phyloP scores from a whole-genome alignment of 257 asterid genomes.

The Oldenlandia corymbosa region DNA sequence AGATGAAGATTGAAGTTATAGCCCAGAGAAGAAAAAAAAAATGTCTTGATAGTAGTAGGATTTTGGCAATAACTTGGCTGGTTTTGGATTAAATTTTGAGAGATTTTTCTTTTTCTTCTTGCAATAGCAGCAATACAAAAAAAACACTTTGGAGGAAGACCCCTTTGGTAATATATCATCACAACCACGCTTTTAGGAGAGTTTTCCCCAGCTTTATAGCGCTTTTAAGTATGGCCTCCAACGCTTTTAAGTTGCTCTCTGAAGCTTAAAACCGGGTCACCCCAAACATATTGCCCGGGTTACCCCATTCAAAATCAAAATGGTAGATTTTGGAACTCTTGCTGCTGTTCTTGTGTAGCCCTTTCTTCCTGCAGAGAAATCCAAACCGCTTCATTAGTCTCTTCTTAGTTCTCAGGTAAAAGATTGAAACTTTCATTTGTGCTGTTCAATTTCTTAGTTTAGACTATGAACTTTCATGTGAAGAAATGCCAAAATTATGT shows the following conservation, averaged over 20 bases:
- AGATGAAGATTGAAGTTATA: too few relatives aligned
- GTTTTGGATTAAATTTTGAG: background rate
- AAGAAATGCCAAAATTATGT: background rate
- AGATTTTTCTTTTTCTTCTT: background rate
- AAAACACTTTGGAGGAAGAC: background rate
- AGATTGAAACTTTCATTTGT: background rate
- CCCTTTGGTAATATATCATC: background rate
- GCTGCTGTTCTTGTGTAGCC: background rate
- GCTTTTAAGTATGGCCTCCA: too few relatives aligned
- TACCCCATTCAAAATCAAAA: background rate
- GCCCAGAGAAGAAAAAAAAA: background rate
- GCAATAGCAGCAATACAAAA: background rate
- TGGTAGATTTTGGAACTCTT: background rate
- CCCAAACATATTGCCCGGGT: background rate
- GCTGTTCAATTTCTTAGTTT: background rate
- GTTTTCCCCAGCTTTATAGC: too few relatives aligned
- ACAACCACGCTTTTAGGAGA: background rate
- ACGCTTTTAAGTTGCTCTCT: constrained; percentile 1
- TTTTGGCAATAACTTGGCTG: too few relatives aligned
- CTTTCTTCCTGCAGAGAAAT: background rate
- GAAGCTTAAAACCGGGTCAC: background rate
- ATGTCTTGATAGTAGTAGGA: background rate
- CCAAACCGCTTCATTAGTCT: background rate
- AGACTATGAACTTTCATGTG: background rate
- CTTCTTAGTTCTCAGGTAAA: constrained; percentile 7